Conservation (phyloP, 2,329 filamentous ascomycete species). For the Diaporthe eres region DNA sequence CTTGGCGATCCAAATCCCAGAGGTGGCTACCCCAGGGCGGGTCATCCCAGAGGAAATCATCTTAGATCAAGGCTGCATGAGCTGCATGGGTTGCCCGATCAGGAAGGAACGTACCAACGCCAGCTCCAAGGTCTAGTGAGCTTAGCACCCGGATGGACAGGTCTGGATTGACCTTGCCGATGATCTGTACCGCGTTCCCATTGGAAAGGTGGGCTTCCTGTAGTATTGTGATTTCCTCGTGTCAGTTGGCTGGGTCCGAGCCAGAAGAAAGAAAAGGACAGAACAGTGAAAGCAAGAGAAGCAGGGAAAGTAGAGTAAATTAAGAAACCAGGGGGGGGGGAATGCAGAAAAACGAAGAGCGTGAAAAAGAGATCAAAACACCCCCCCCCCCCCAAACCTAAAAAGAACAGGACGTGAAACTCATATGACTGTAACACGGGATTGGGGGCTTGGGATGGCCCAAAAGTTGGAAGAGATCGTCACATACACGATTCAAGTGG, state of each 20-base stretch:
- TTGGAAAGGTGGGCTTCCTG: constrained; percentile 80
- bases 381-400: background rate
- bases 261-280: background rate
- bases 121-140: constrained; percentile 77
- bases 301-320: too few relatives aligned
- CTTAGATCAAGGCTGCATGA: background rate
- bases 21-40: too few relatives aligned
- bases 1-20: background rate
- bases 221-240: background rate
- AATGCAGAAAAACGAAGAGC: too few relatives aligned
- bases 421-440: background rate
- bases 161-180: constrained; percentile 84
- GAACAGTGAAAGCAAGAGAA: too few relatives aligned
- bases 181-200: constrained; percentile 80
- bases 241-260: background rate
- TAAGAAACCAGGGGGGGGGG: too few relatives aligned
- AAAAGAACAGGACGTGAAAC: background rate
- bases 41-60: too few relatives aligned
- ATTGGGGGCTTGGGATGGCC: background rate
- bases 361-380: too few relatives aligned
- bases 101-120: constrained; percentile 71
- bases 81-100: constrained; percentile 25
- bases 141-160: constrained; percentile 79
- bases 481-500: constrained; percentile 71
- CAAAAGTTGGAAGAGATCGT: constrained; percentile 8